Evolutionary conservation across 371 early-diverging fungal species (phyloP), one percentile per base, ranked within the genome.

Genomic region (Mycotypha africana): DNA sequence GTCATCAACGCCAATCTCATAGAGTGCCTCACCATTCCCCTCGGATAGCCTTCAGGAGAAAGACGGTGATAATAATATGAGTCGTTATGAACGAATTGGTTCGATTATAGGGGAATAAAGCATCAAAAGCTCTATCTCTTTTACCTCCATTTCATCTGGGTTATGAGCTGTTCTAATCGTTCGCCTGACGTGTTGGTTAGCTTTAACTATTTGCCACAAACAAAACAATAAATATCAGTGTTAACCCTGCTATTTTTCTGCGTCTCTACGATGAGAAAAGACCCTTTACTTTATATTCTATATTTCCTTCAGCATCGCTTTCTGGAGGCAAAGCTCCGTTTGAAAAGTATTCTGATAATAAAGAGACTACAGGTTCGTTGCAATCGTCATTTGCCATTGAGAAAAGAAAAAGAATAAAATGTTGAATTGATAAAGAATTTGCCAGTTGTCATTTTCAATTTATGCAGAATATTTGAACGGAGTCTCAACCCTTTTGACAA

Each of bases 1-100:
- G 49, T 95, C 95, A 11, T 81, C 76, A 2, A 95, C 89, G n/a
- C 95, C 94, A 9, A 92, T 76, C 51, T 93, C 90, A 55, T 95
- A 94, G 37, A 88, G 62, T 6, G 91, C 91, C 42, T 86, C 88
- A 23, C 95, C 95, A 48, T 81, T 72, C 1, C 95, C 95, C 53
- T 95, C 93, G 12, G 88, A 75, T 23, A 95, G 60, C 43, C 84
- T n/a, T n/a, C n/a, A n/a, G n/a, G n/a, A n/a, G n/a, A n/a, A n/a
- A n/a, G n/a, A n/a, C n/a, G n/a, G n/a, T 85, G 17, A 21, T 8
- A 47, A 38, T 28, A n/a, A n/a, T n/a, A n/a, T n/a, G n/a, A n/a
- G n/a, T n/a, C n/a, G n/a, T n/a, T n/a, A n/a, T n/a, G n/a, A n/a
- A n/a, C n/a, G n/a, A n/a, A n/a, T n/a, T n/a, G n/a, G n/a, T n/a